phyloP scores from a whole-genome alignment of 2,329 filamentous ascomycete species.

The Fusarium pseudograminearum region DNA sequence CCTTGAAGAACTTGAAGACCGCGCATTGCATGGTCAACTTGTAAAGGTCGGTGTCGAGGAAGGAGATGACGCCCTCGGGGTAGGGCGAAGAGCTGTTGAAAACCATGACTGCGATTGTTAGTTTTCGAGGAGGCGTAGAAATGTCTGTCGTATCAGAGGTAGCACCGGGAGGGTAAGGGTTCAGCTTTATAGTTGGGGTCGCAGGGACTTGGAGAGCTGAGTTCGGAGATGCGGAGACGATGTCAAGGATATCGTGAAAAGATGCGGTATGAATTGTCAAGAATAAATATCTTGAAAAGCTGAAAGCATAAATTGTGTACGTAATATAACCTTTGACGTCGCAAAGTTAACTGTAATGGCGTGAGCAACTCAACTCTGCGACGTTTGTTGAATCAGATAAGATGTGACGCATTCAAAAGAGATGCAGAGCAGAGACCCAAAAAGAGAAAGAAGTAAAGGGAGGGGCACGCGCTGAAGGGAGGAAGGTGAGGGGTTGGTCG shows the following conservation, averaged over 20 bases:
- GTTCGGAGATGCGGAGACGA: slow-evolving; percentile 37
- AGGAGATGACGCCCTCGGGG: slow-evolving; percentile 83
- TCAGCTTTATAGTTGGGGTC: neutral
- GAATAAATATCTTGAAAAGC: slow-evolving; percentile 11
- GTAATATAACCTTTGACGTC: neutral
- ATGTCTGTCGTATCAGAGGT: neutral
- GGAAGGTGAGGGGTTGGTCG: slow-evolving; percentile 34
- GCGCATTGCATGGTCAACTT: slow-evolving; percentile 99
- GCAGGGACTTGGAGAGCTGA: neutral
- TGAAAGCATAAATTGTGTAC: neutral
- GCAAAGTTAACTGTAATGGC: neutral
- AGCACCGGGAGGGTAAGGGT: neutral
- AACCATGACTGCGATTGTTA: slow-evolving; percentile 62
- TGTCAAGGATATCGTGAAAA: slow-evolving; percentile 14
- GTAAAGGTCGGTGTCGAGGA: slow-evolving; percentile 88
- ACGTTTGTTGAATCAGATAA: slow-evolving; percentile 18
- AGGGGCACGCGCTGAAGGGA: slow-evolving; percentile 19
- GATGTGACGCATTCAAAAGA: slow-evolving; percentile 39
- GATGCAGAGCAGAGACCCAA: slow-evolving; percentile 29
- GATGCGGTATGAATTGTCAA: neutral
- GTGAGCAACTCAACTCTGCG: slow-evolving; percentile 6
- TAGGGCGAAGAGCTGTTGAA: slow-evolving; percentile 75
- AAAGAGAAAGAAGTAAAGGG: slow-evolving; percentile 28
- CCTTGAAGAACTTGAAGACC: slow-evolving; percentile 90
- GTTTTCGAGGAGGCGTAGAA: neutral